Base-by-base conservation (phyloP, 73 alveolate genomes). In the Paramecium bursaria region DNA sequence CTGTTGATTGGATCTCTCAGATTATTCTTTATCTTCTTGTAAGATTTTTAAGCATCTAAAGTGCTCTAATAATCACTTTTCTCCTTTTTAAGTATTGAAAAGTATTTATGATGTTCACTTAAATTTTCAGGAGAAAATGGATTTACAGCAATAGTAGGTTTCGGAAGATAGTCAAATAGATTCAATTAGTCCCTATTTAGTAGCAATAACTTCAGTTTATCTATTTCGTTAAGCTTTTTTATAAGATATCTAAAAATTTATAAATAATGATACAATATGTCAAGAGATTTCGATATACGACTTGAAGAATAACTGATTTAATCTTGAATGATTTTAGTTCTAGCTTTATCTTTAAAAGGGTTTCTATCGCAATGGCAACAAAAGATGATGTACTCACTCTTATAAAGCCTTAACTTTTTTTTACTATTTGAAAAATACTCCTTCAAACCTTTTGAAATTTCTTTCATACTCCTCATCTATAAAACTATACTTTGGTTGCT, bases 131-230 rank as follows among this genome's bases (percentile, higher is more conserved):
- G n/a, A 17, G 82, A 21, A 21, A 6, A 21, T 47, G 22, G 22
- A 19, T 67, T 53, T 39, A 67, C 22, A 1, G 46, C 55, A 67
- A 53, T 48, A 17, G 50, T 31, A 1, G 89, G 89, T 50, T 79
- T 79, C 10, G 89, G 89, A 10, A 79, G 42, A 42, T 79, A 79
- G 42, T 79, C 89, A 79, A 79, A 79, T 42, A 79, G 35, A 21
- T 79, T 79, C 2, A 79, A 35, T 42, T 79, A 23, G 21, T 79
- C 89, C 4, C 46, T 15, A 79, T 79, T 53, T 35, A 79, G 51
- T 21, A 79, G 44, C 17, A 79, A 29, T 11, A 48, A 53, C 42
- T 79, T 79, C 42, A 79, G 22, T 46, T 79, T 79, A 61, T 79
- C 89, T n/a, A 79, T 73, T 53, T 79, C 89, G 17, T 53, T 49